Evolutionary conservation across 2,329 filamentous ascomycete genomes (phyloP).

Genomic region (Penicillium sp.): DNA sequence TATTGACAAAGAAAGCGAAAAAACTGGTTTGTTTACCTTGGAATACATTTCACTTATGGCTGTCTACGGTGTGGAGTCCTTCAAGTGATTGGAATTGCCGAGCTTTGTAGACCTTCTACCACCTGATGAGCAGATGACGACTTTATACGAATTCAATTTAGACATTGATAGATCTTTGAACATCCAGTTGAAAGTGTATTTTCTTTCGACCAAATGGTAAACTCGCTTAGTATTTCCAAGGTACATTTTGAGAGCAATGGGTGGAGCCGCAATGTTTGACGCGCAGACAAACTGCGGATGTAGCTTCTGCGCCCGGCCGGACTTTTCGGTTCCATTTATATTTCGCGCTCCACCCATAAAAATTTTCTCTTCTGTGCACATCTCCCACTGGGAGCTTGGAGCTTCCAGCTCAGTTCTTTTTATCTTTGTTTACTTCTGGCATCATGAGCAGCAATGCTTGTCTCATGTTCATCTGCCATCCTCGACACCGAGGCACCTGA

Average conservation of each 20-base stretch:
- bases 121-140: too few species aligned
- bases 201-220: too few species aligned
- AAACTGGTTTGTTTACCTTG: not conserved
- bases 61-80: not conserved
- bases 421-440: not conserved
- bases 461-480: not conserved
- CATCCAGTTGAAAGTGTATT: too few species aligned
- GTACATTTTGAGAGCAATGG: too few species aligned
- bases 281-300: conserved; percentile 14
- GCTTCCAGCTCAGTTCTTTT: not conserved
- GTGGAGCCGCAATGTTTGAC: not conserved
- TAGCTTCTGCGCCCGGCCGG: conserved; percentile 8
- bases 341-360: conserved; percentile 17
- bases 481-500: not conserved
- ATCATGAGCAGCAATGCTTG: not conserved
- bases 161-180: too few species aligned
- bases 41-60: not conserved
- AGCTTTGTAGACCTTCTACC: too few species aligned
- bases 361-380: conserved; percentile 14
- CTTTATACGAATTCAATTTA: too few species aligned
- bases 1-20: not conserved
- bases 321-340: conserved; percentile 11
- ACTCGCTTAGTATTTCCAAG: too few species aligned
- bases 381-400: conserved; percentile 3
- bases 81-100: not conserved